A percentile compares a stretch with the other conserved stretches of the same genome.
Evolutionary conservation across 2,329 filamentous ascomycete species (phyloP).

Genomic region (Botrytis cinerea): DNA sequence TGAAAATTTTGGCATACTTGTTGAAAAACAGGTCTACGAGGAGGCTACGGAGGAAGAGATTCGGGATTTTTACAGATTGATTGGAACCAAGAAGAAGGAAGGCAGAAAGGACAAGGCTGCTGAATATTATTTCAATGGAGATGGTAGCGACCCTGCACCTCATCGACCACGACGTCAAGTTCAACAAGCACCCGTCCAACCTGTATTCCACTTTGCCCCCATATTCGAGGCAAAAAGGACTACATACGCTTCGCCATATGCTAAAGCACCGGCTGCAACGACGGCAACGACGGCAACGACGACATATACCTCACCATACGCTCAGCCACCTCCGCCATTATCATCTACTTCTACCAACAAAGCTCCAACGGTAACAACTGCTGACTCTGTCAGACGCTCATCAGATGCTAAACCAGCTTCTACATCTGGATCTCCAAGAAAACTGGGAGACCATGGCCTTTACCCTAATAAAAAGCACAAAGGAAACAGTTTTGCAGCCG

Average conservation of each 20-base stretch:
- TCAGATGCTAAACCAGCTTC: slow-evolving; percentile 22
- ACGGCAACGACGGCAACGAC: neutral
- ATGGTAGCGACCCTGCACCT: slow-evolving; percentile 38
- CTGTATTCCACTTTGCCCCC: slow-evolving; percentile 14
- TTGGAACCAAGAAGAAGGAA: slow-evolving; percentile 58
- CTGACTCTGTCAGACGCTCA: neutral
- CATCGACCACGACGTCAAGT: slow-evolving; percentile 24
- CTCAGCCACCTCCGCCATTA: slow-evolving; percentile 20
- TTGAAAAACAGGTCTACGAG: slow-evolving; percentile 59
- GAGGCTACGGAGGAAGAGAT: slow-evolving; percentile 53
- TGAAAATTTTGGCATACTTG: slow-evolving; percentile 53
- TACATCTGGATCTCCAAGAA: slow-evolving; percentile 28
- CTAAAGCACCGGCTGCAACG: slow-evolving; percentile 5
- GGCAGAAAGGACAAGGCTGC: slow-evolving; percentile 55
- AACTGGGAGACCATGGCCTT: slow-evolving; percentile 26
- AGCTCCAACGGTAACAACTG: slow-evolving; percentile 6
- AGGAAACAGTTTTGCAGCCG: slow-evolving; percentile 31
- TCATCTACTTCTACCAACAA: slow-evolving; percentile 4
- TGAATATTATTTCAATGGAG: slow-evolving; percentile 53
- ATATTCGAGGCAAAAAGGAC: slow-evolving; percentile 28
- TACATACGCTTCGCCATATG: slow-evolving; percentile 26
- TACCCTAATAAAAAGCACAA: slow-evolving; percentile 38
- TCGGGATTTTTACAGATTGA: slow-evolving; percentile 52
- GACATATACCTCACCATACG: slow-evolving; percentile 28
- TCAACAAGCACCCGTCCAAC: neutral